Evolutionary conservation across 768 basidiomycete species (phyloP), one percentile per base, ranked within the genome.

Genomic region (Wakefieldia striispora): DNA sequence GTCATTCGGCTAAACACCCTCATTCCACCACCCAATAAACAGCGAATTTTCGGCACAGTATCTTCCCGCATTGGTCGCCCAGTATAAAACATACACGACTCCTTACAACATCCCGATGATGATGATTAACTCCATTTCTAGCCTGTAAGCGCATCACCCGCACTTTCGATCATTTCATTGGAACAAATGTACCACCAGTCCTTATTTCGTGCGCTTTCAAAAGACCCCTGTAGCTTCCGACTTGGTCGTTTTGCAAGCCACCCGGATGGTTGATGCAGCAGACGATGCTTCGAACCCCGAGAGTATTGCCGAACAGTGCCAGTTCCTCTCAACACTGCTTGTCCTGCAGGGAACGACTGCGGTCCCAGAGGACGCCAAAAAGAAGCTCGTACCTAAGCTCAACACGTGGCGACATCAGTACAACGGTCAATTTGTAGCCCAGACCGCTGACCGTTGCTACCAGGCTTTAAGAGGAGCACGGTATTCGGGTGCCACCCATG

Each of bases 171-270:
- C 26, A 26, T 27, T 14, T 13, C 10, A 6, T 2, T 29, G 4
- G 10, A 29, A 44, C 12, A 21, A 29, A 43, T 4, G 11, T 19
- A 33, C 31, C 11, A 45, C 12, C 41, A 75, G 75, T 2, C 68
- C 75, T 10, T 75, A 77, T 54, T 75, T 75, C 49, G 54, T 69
- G 31, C 73, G 75, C 24, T 75, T 71, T 49, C 51, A 63, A 27
- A 67, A 55, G 17, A 69, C 58, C 3, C 51, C 63, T 7, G 67
- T 62, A 14, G 68, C 61, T 7, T 62, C 58, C 46, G 69, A 67
- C 21, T 42, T 77, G 35, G 70, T 63, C 7, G 61, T 62, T 23
- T 45, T 74, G 14, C 72, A 76, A 45, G 68, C 70, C 16, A 65
- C 64, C 40, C 72, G 72, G 31, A 70, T 66, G 1, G 70, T 65